These are phyloP conservation scores for Colletotrichum horii DNA, from an alignment of 2,329 filamentous ascomycete genomes.

Conservation along the genomic window DNA sequence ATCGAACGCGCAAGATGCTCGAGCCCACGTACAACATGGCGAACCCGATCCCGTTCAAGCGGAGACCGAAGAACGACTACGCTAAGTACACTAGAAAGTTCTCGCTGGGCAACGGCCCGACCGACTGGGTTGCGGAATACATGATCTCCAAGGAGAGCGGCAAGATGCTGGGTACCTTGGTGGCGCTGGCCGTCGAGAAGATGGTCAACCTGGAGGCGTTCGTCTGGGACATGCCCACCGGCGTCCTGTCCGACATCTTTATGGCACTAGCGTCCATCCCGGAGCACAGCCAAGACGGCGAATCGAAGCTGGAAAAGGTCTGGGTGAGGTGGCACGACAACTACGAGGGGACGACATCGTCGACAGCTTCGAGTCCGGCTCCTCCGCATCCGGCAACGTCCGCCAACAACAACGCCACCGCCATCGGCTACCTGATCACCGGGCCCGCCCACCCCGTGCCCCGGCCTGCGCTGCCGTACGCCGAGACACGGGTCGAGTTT, in stretches of 20 bases:
- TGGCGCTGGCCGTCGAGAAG: conserved; percentile 77
- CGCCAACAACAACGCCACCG: conserved; percentile 42
- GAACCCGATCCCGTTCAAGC: conserved; percentile 14
- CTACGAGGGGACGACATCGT: conserved; percentile 45
- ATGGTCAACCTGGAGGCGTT: conserved; percentile 86
- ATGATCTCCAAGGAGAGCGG: conserved; percentile 82
- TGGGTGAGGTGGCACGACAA: conserved; percentile 89
- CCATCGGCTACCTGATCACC: conserved; percentile 44
- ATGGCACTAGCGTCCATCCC: conserved; percentile 76
- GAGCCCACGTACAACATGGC: conserved; percentile 22
- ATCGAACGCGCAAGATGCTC: conserved; percentile 39
- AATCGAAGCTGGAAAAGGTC: conserved; percentile 72
- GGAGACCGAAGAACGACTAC: conserved; percentile 64
- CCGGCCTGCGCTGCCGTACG: conserved; percentile 48
- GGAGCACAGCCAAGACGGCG: conserved; percentile 61
- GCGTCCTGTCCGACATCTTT: conserved; percentile 82
- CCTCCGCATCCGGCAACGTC: conserved; percentile 29
- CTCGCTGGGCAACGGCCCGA: conserved; percentile 81
- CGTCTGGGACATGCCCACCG: conserved; percentile 89
- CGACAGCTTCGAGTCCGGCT: conserved; percentile 33
- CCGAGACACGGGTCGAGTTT: conserved; percentile 70
- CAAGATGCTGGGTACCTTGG: conserved; percentile 87
- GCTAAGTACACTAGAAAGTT: conserved; percentile 82
- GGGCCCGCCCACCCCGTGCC: conserved; percentile 31
- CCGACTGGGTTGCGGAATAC: conserved; percentile 82